phyloP scores from a whole-genome alignment of 331 rosid species.

The Erythrophleum ivorense region DNA sequence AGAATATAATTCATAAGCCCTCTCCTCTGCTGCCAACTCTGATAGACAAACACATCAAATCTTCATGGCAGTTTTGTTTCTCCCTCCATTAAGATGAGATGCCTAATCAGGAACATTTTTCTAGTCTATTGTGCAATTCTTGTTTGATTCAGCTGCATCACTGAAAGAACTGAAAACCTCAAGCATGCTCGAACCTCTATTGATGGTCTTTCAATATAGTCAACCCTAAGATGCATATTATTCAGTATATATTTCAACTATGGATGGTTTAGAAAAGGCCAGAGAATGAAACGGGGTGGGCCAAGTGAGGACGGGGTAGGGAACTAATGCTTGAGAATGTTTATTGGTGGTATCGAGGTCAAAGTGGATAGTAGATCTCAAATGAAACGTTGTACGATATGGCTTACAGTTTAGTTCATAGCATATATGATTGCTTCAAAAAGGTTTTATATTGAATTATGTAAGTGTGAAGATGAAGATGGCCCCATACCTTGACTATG shows the following conservation, averaged over 20 bases:
- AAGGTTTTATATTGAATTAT: constrained; percentile 14
- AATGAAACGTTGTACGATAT: background rate
- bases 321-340: background rate
- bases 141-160: background rate
- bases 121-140: background rate
- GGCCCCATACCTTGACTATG: constrained; percentile 62
- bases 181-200: background rate
- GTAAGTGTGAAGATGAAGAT: constrained; percentile 31
- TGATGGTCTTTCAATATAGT: constrained; percentile 1
- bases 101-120: background rate
- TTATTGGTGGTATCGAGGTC: background rate
- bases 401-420: background rate
- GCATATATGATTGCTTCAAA: background rate
- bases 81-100: background rate
- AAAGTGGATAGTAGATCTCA: background rate
- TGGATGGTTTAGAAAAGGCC: background rate
- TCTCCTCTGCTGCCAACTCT: constrained; percentile 7
- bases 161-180: background rate
- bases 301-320: background rate
- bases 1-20: background rate
- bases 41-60: background rate
- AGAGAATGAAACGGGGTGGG: background rate
- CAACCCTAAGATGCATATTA: background rate
- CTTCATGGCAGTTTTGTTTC: background rate
- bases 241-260: background rate